phyloP scores from a whole-genome alignment of 2,329 filamentous ascomycete species.

The Rhynchosporium agropyri region DNA sequence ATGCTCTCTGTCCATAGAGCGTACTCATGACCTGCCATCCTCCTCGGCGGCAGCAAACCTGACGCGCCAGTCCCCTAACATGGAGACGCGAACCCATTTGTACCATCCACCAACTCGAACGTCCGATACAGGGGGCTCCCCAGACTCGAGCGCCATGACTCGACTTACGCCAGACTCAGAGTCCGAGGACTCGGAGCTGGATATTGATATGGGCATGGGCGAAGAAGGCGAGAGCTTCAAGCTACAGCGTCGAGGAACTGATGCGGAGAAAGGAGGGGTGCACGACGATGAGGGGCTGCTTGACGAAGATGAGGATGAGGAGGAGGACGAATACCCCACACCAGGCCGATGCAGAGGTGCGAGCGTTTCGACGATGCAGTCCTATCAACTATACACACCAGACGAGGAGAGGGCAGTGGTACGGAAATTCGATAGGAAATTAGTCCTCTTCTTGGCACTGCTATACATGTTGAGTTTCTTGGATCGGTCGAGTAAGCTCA shows the following conservation, averaged over 20 bases:
- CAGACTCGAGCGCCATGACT: conserved; percentile 33
- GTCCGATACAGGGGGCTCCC: conserved; percentile 29
- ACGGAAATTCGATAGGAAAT: conserved; percentile 72
- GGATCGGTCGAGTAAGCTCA: conserved; percentile 75
- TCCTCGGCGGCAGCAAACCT: neutral
- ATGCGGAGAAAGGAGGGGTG: conserved; percentile 21
- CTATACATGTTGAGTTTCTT: conserved; percentile 85
- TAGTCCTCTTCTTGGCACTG: conserved; percentile 80
- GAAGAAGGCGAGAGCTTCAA: conserved; percentile 33
- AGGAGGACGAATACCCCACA: conserved; percentile 20
- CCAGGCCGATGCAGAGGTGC: conserved; percentile 29
- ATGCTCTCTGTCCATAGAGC: neutral
- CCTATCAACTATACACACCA: conserved; percentile 56
- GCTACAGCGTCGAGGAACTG: conserved; percentile 22
- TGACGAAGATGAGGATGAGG: conserved; percentile 25
- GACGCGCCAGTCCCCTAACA: conserved; percentile 9
- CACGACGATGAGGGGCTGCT: conserved; percentile 22
- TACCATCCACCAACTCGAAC: conserved; percentile 14
- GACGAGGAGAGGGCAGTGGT: conserved; percentile 76
- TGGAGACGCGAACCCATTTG: conserved; percentile 23
- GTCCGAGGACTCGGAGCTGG: conserved; percentile 36
- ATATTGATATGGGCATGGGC: conserved; percentile 31
- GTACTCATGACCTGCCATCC: neutral
- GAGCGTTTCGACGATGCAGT: conserved; percentile 43
- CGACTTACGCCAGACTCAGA: conserved; percentile 37